Percentiles rank a stretch among this genome's conserved stretches.
Evolutionary conservation across 495 filamentous ascomycete genomes (phyloP).

Genomic region (Usnea hakonensis): DNA sequence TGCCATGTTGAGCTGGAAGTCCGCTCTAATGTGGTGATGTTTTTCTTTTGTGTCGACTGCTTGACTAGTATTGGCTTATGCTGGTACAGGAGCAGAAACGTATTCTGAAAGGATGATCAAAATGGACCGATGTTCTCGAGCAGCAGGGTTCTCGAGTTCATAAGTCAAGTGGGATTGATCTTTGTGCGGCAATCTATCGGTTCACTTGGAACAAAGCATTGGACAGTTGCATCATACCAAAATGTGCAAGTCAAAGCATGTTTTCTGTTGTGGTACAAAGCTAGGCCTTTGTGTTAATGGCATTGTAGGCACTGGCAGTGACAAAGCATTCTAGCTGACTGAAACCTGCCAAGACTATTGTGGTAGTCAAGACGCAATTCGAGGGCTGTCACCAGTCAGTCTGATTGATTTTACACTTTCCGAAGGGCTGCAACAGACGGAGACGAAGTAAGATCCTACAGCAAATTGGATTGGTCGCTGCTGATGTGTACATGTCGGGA

Average conservation of each 20-base stretch:
- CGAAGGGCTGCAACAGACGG: neutral
- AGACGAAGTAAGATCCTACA: too few species aligned
- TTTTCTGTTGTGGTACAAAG: neutral
- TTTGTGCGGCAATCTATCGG: neutral
- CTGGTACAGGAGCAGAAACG: neutral
- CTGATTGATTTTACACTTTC: neutral
- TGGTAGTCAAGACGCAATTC: neutral
- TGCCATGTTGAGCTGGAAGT: neutral
- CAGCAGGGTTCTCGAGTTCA: neutral
- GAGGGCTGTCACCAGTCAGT: neutral
- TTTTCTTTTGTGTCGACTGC: neutral
- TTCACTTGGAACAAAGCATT: neutral
- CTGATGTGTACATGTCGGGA: too few species aligned
- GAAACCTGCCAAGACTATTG: neutral
- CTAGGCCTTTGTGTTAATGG: neutral
- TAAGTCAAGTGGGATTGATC: neutral
- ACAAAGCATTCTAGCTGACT: neutral
- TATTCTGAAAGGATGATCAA: neutral
- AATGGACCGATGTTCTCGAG: neutral
- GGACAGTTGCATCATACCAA: neutral
- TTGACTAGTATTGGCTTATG: neutral
- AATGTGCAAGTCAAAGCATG: neutral
- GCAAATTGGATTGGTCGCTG: too few species aligned
- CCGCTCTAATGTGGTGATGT: neutral
- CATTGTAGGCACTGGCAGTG: neutral